These are phyloP conservation scores for Hirsutella rhossiliensis DNA, from an alignment of 2,329 filamentous ascomycete species.

Conservation along the genomic window DNA sequence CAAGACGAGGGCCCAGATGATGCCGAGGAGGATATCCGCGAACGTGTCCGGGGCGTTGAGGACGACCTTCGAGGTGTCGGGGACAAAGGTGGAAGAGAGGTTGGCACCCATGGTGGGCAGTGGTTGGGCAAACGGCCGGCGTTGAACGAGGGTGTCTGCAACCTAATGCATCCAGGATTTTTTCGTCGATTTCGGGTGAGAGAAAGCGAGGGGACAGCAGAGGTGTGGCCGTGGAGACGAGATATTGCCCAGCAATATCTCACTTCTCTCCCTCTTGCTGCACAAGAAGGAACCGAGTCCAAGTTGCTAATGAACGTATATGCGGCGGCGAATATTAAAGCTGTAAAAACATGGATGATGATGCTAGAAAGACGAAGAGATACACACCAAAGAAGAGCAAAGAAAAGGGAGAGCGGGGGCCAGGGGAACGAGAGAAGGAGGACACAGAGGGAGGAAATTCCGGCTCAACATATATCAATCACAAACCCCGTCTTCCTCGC, in stretches of 20 bases:
- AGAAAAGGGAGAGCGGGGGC: too few species aligned
- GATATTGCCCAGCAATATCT: conserved; percentile 2
- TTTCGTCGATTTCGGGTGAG: not conserved
- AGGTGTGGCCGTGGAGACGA: not conserved
- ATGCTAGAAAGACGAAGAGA: too few species aligned
- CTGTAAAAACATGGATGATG: too few species aligned
- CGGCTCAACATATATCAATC: too few species aligned
- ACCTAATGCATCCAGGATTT: not conserved
- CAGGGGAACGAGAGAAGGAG: too few species aligned
- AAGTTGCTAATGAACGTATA: too few species aligned
- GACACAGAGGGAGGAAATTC: too few species aligned
- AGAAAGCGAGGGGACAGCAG: not conserved
- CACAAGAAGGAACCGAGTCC: not conserved
- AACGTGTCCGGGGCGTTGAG: conserved; percentile 18
- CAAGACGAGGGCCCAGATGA: conserved; percentile 21
- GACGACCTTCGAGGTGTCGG: conserved; percentile 23
- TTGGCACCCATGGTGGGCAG: conserved; percentile 24
- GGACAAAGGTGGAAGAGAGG: conserved; percentile 24
- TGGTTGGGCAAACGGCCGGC: not conserved
- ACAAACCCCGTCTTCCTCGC: too few species aligned
- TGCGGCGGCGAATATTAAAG: too few species aligned
- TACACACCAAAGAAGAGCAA: too few species aligned
- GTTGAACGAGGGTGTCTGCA: not conserved
- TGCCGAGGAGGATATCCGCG: conserved; percentile 18
- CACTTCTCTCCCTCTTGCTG: too few species aligned